A percentile compares a stretch with the other conserved stretches of the same genome.
These are phyloP conservation scores for Penicillium silybi DNA, from an alignment of 495 filamentous ascomycete genomes.

Conservation along the genomic window DNA sequence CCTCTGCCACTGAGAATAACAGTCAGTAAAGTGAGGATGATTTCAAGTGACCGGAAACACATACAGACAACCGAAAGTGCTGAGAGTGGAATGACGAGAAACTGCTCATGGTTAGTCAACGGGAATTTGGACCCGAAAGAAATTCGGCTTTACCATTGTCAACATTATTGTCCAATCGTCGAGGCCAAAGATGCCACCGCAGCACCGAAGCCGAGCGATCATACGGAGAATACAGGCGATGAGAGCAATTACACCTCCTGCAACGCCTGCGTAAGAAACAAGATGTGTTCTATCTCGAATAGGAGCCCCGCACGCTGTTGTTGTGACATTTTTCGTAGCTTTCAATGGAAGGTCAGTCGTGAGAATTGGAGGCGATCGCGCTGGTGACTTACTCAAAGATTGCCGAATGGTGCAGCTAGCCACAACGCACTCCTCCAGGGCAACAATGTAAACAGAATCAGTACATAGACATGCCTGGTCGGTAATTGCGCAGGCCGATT, in stretches of 20 bases:
- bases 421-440: conserved; percentile 19
- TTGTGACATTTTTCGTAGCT: conserved; percentile 35
- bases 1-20: conserved; percentile 25
- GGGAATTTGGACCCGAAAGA: too few relatives aligned
- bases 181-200: conserved; percentile 24
- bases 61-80: conserved; percentile 26
- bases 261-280: conserved; percentile 23
- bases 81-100: conserved; percentile 19
- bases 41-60: not conserved
- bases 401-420: conserved; percentile 22
- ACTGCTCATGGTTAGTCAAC: conserved; percentile 7
- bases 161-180: conserved; percentile 31
- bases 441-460: conserved; percentile 11
- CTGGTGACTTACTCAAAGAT: conserved; percentile 19
- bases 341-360: not conserved
- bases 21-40: not conserved
- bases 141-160: conserved; percentile 33
- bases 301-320: conserved; percentile 23
- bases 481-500: conserved; percentile 20
- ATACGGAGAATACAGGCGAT: conserved; percentile 27
- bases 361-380: not conserved
- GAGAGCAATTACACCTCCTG: conserved; percentile 21
- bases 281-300: conserved; percentile 21
- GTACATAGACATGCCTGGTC: conserved; percentile 27
- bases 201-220: conserved; percentile 21